Evolutionary conservation across 75 land plant genomes (phyloP), one percentile per base, ranked within the genome.

Genomic region (Pseudotsuga menziesii): DNA sequence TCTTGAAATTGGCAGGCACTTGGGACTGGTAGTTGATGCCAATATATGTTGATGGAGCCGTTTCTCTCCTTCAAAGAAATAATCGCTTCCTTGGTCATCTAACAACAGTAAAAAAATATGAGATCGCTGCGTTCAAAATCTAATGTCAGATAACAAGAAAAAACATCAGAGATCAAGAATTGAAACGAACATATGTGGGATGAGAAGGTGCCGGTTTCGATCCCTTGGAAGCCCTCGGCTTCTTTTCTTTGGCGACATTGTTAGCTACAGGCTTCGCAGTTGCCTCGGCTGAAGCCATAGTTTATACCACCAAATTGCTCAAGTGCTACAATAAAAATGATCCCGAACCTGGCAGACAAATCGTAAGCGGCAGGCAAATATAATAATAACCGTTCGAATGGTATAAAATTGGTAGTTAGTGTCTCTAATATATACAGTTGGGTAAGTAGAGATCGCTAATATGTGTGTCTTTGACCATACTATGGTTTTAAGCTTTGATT

Each of bases 61-160:
- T 83, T 87, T 44, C 83, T 82, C 83, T 94, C 97, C 86, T 91
- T 91, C 84, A 91, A 57, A 25, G 92, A 35, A 23, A 56, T 74
- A 44, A 94, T 89, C 78, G 97, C 97, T 16, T 94, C 97, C 73
- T 55, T 72, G 58, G 86, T 75, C 97, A 94, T 94, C 94, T 94
- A 82, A 64, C 0, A 83, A 36, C 1, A 29, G 52, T 1, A 8
- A 72, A 58, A 57, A 11, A n/a, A 48, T 56, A 74, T 29, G 15
- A 41, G 44, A 69, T 2, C 6, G 5, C n/a, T 35, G 25, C 6
- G 17, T n/a, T 75, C 61, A 11, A 75, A 54, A 22, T 26, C 19
- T 52, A 7, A 75, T 4, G 9, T 8, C 0, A 26, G 0, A 4
- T 32, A 81, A 35, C 0, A n/a, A 55, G 0, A 17, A 41, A 19